These are phyloP conservation scores for Pseudogymnoascus sp. DNA, from an alignment of 2,329 filamentous ascomycete genomes.

Conservation along the genomic window DNA sequence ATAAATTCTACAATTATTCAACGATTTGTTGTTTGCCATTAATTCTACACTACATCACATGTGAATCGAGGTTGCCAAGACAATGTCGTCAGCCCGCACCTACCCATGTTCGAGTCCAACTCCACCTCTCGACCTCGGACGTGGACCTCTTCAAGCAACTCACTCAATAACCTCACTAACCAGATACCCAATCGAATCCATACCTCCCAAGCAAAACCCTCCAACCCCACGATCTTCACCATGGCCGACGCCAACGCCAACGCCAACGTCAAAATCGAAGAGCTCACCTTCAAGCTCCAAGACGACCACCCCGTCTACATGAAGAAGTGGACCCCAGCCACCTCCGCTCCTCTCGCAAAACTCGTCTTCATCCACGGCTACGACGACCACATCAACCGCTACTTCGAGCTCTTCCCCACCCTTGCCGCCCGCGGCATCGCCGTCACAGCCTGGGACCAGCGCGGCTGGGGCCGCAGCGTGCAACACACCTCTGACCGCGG, in stretches of 20 bases:
- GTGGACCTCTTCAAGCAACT: background rate
- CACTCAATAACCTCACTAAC: background rate
- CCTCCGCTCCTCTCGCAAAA: constrained; percentile 46
- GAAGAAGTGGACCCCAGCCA: background rate
- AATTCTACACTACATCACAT: background rate
- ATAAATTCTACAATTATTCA: background rate
- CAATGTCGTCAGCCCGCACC: background rate
- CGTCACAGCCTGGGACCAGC: constrained; percentile 72
- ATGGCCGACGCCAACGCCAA: background rate
- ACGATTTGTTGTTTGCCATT: background rate
- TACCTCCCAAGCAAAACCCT: background rate
- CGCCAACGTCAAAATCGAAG: constrained; percentile 2
- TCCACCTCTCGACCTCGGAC: background rate
- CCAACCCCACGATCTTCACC: background rate
- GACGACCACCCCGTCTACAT: constrained; percentile 2
- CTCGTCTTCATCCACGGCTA: constrained; percentile 83
- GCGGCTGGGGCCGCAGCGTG: constrained; percentile 76
- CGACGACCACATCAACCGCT: constrained; percentile 74
- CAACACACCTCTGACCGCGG: constrained; percentile 54
- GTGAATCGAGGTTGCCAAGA: background rate
- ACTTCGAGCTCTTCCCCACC: constrained; percentile 62
- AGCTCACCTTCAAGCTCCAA: background rate
- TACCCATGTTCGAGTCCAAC: background rate
- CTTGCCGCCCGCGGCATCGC: constrained; percentile 66
- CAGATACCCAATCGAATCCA: background rate